Conservation (phyloP, 768 basidiomycete genomes). For the Boletus barrowsii region DNA sequence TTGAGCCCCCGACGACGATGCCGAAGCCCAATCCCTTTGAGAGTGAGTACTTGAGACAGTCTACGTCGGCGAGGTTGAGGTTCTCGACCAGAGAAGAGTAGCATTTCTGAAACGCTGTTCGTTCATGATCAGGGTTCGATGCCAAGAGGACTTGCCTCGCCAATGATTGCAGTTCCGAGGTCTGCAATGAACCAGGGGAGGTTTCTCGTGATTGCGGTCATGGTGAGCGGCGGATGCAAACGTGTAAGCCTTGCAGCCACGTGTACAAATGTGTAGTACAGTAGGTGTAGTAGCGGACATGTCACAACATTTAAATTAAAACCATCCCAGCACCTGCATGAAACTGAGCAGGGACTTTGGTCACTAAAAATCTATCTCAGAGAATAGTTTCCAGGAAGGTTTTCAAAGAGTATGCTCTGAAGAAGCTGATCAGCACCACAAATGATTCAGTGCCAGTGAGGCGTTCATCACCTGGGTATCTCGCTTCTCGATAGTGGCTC, state of each 20-base stretch:
- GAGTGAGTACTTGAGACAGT: constrained; percentile 87
- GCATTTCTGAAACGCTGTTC: constrained; percentile 64
- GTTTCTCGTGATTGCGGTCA: constrained; percentile 78
- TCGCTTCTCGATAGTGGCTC: no score
- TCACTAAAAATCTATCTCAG: no score
- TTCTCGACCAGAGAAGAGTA: constrained; percentile 88
- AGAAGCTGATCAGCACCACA: no score
- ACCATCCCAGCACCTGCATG: no score
- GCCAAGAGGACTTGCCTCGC: constrained; percentile 49
- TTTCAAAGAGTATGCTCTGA: no score
- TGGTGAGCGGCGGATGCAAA: constrained; percentile 27
- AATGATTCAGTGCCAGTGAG: no score
- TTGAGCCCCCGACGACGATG: constrained; percentile 87
- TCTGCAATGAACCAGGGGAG: constrained; percentile 85
- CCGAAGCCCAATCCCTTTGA: constrained; percentile 92
- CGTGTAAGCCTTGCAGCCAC: not conserved
- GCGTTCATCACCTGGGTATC: no score
- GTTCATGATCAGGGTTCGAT: not conserved
- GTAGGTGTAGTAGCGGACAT: no score
- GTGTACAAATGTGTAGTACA: no score
- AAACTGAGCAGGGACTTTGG: no score
- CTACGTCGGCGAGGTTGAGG: constrained; percentile 67
- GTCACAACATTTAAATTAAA: no score
- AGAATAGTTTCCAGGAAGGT: no score
- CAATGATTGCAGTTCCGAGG: constrained; percentile 77